A percentile compares a stretch with the other conserved stretches of the same genome.
These are phyloP conservation scores for Gossypium longicalyx DNA, from an alignment of 345 rosid species.

Conservation along the genomic window DNA sequence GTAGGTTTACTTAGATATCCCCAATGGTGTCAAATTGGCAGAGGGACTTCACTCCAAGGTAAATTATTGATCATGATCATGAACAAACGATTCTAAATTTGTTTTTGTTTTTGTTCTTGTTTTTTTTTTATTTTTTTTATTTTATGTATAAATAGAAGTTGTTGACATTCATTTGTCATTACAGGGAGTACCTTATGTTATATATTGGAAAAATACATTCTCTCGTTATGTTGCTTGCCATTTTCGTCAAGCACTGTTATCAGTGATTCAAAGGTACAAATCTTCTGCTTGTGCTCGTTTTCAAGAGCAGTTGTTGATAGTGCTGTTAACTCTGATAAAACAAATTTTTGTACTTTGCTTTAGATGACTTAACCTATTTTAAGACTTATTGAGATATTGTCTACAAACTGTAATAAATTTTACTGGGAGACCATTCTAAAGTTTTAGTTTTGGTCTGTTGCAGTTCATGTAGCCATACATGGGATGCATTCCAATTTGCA, in stretches of 20 bases:
- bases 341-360: not conserved
- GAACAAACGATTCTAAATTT: not conserved
- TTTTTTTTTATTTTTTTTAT: no score
- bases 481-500: conserved; percentile 92
- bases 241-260: conserved; percentile 80
- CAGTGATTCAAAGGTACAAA: conserved; percentile 75
- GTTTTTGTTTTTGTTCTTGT: not conserved
- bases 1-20: conserved; percentile 86
- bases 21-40: conserved; percentile 75
- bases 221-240: conserved; percentile 68
- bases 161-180: conserved; percentile 18
- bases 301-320: not conserved
- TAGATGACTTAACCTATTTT: conserved; percentile 9
- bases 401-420: not conserved
- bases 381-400: not conserved
- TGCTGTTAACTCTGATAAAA: conserved; percentile 2
- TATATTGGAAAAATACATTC: conserved; percentile 65
- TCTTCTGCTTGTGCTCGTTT: conserved; percentile 3
- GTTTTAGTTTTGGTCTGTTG: conserved; percentile 23
- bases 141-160: not conserved
- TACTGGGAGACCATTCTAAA: not conserved
- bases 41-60: conserved; percentile 89
- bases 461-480: conserved; percentile 89
- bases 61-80: conserved; percentile 13
- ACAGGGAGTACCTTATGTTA: conserved; percentile 90